A percentile compares a stretch with the other conserved stretches of the same genome.
phyloP scores from a whole-genome alignment of 192 early-diverging fungal species.

The Umbelopsis sp. region DNA sequence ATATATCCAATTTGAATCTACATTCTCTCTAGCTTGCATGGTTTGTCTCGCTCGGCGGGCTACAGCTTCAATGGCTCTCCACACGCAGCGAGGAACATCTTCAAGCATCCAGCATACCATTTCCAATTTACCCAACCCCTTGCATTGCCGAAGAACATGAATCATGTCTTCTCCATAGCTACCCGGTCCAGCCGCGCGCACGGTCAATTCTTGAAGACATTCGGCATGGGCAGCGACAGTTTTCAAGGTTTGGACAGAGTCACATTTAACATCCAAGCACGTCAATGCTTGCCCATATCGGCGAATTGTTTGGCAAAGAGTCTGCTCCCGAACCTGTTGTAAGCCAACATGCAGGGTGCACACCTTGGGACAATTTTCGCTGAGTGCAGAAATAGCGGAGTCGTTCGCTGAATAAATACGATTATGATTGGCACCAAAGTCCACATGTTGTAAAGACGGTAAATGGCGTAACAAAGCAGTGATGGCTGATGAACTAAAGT shows the following conservation, averaged over 20 bases:
- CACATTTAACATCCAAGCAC: constrained; percentile 21
- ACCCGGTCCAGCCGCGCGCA: constrained; percentile 18
- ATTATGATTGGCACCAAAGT: constrained; percentile 32
- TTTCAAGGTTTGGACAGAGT: constrained; percentile 17
- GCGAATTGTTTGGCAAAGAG: constrained; percentile 10
- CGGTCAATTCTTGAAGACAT: constrained; percentile 9
- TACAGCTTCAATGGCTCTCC: constrained; percentile 16
- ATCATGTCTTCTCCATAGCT: constrained; percentile 17
- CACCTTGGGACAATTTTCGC: constrained; percentile 18
- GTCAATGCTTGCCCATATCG: constrained; percentile 19
- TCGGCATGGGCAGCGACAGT: constrained; percentile 26
- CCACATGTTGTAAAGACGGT: constrained; percentile 2
- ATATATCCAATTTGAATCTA: constrained; percentile 9
- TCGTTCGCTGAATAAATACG: constrained; percentile 27
- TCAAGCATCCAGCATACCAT: constrained; percentile 23
- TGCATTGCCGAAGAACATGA: constrained; percentile 2
- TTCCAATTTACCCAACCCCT: constrained; percentile 1
- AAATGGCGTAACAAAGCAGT: constrained; percentile 4
- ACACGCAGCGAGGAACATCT: constrained; percentile 17
- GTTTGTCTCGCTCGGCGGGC: not conserved
- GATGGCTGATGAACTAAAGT: constrained; percentile 25
- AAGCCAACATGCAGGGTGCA: constrained; percentile 20
- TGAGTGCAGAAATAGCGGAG: constrained; percentile 17
- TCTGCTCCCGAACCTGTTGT: constrained; percentile 24
- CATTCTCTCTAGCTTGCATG: not conserved